Base-by-base conservation (phyloP, 768 basidiomycete genomes). In the Leccinum pellstonianum region DNA sequence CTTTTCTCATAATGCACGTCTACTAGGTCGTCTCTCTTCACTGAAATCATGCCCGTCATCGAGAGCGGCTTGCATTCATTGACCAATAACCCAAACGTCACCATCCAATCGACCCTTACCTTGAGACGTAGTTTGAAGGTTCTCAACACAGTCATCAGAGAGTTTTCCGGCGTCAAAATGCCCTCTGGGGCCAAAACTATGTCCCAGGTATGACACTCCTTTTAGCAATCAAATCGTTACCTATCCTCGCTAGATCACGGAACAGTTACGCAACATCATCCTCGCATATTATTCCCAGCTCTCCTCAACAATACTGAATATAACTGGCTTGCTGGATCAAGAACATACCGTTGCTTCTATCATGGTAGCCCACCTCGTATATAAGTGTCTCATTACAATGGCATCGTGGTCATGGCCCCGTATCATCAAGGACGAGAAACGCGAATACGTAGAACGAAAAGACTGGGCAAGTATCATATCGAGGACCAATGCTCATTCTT, bases 311-410 rank as follows among this genome's bases (percentile, higher is more conserved):
- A 64, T 76, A 14, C 64, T 76, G 15, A 59, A 54, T 2, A 62
- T 85, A 27, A 65, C 64, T 12, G 61, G 70, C 27, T 70, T 76
- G 67, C 63, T 83, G 65, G 58, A 62, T 65, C 63, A 70, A 62
- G 68, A 77, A 67, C 68, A 76, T 67, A 75, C 80, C 56, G 63
- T 75, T 38, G 68, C 84, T 58, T 81, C 79, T 54, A 69, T 91
- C 41, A 77, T 75, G 64, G 63, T 91, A 15, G 83, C 83, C 3
- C 87, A 93, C 68, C 73, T 93, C 17, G 74, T 86, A 4, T 91
- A 87, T 78, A 94, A 95, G 71, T 86, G 83, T 64, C 75, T 95
- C 48, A 75, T 80, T 12, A 92, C 87, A 66, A 80, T 91, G 71
- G 81, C 83, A 10, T 63, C 82, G 31, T 95, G 91, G 90, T 69